phyloP scores from a whole-genome alignment of 2,329 filamentous ascomycete genomes.

The Raffaelea ambrosiae region DNA sequence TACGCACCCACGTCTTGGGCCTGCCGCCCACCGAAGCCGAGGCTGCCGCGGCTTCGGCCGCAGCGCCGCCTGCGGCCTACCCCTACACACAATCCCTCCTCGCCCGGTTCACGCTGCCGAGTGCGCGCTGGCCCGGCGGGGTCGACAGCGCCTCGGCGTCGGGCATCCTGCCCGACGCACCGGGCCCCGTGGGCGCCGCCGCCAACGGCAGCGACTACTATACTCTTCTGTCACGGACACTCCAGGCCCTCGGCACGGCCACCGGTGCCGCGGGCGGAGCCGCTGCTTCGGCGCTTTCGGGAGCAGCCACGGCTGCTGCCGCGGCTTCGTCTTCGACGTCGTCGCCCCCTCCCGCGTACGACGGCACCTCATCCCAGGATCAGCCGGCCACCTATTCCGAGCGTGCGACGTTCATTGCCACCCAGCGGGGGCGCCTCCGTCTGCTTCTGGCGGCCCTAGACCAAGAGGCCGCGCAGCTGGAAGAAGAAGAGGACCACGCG shows the following conservation, averaged over 20 bases:
- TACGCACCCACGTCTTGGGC: constrained; percentile 55
- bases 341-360: constrained; percentile 54
- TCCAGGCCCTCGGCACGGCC: constrained; percentile 48
- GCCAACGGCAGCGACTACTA: constrained; percentile 56
- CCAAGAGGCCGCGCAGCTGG: constrained; percentile 60
- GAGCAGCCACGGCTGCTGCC: too few relatives aligned
- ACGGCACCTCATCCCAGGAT: too few relatives aligned
- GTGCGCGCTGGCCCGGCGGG: constrained; percentile 46
- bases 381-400: constrained; percentile 28
- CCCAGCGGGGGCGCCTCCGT: constrained; percentile 70
- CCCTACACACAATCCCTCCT: constrained; percentile 76
- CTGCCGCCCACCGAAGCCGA: constrained; percentile 48
- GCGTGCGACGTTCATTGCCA: constrained; percentile 66
- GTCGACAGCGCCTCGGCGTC: constrained; percentile 6
- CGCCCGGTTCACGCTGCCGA: constrained; percentile 76
- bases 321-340: background rate
- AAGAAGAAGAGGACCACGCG: background rate
- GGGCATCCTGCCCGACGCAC: background rate
- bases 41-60: constrained; percentile 22
- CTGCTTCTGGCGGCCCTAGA: constrained; percentile 71
- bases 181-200: background rate
- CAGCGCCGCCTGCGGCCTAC: constrained; percentile 20
- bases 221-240: constrained; percentile 64
- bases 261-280: constrained; percentile 19
- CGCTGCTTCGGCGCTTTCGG: constrained; percentile 21